Base-by-base conservation (phyloP, 2,329 filamentous ascomycete genomes). In the Coniochaeta sp. region DNA sequence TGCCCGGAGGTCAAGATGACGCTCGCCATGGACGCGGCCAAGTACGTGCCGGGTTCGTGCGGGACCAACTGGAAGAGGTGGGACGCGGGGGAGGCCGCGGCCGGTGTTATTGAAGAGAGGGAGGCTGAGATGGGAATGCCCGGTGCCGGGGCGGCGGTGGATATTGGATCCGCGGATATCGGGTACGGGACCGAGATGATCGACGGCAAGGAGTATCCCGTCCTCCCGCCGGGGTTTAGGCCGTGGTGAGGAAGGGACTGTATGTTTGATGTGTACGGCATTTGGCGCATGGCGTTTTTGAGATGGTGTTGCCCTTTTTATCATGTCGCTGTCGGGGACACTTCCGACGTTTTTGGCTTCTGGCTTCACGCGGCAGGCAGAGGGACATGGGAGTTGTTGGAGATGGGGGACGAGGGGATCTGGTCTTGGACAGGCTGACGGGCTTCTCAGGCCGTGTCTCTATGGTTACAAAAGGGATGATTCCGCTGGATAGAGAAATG, bases 1-100 rank as follows among this genome's bases (percentile, higher is more conserved):
- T 84, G 82, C 62, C 82, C 82, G 1, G 82, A 85, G 67, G 74
- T 85, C 32, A 84, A 84, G 73, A 81, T 84, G 75, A 82, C 77
- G 54, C 68, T 85, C 30, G 71, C 72, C 57, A 84, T 85, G 81
- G 80, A 84, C 63, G 77, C 76, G 7, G 79, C 78, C 50, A 72
- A 76, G 62, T 81, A 75, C 62, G 75, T 83, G 5, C 80, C 79
- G 1, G 80, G 80, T 7, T 65, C 74, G 8, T 83, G 80, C 63
- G 69, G 74, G 38, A 65, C 69, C 4, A 69, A 70, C 40, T 82
- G 79, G 80, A 81, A 81, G 72, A 69, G 78, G 52, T 68, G 65
- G 62, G 9, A 58, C 61, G 24, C 7, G 34, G 55, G 55, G 2
- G 66, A 58, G 2, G 61, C 36, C 10, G 64, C 40, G 3, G 42